Evolutionary conservation across 202 grass and related monocot genomes (phyloP).

Genomic region (Eragrostis tef): DNA sequence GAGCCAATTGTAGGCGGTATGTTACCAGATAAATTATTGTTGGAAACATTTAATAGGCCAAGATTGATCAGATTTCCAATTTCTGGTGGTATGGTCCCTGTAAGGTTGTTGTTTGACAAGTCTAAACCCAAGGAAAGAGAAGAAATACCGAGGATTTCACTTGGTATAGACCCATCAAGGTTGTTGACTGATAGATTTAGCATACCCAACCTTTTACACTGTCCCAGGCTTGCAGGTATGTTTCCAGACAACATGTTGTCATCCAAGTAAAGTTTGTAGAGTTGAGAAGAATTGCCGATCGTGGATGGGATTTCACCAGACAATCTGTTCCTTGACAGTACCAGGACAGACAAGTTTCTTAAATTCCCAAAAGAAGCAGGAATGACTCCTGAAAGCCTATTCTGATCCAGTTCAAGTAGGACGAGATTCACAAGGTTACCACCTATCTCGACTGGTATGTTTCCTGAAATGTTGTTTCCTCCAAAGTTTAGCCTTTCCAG

Average conservation of each 20-base stretch:
- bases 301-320: conserved; percentile 30
- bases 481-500: neutral
- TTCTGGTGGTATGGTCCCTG: neutral
- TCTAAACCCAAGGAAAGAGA: neutral
- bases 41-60: neutral
- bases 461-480: neutral
- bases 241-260: conserved; percentile 24
- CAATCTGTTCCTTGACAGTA: conserved; percentile 2
- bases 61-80: conserved; percentile 27
- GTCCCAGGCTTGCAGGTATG: conserved; percentile 37
- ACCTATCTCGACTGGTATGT: conserved; percentile 10
- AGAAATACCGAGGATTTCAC: neutral
- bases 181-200: conserved; percentile 30
- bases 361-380: conserved; percentile 12
- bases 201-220: neutral
- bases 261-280: neutral
- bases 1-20: conserved; percentile 14
- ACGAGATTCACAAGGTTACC: neutral
- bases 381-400: neutral
- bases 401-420: neutral
- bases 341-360: neutral
- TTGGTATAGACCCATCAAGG: conserved; percentile 38
- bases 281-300: conserved; percentile 9
- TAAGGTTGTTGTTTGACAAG: conserved; percentile 40
- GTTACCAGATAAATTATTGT: conserved; percentile 28